phyloP scores from a whole-genome alignment of 495 filamentous ascomycete genomes.

The Paragyromitra xinjiangensis region DNA sequence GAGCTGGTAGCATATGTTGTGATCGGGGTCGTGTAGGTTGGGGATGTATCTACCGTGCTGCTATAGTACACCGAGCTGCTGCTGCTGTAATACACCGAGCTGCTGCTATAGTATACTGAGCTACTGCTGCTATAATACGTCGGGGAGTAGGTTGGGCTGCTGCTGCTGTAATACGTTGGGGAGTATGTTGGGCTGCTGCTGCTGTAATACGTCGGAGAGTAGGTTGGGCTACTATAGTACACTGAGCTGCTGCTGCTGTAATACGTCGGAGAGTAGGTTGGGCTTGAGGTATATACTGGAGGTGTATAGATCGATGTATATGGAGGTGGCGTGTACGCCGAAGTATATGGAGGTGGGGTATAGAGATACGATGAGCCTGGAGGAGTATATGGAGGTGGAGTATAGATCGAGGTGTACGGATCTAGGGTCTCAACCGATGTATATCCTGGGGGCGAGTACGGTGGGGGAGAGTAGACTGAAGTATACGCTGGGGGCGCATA shows the following conservation, averaged over 20 bases:
- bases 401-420: conserved; percentile 13
- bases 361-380: conserved; percentile 9
- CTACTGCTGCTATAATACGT: neutral
- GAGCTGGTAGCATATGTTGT: conserved; percentile 12
- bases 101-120: neutral
- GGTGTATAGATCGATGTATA: conserved; percentile 24
- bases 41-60: neutral
- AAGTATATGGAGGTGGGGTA: conserved; percentile 25
- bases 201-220: neutral
- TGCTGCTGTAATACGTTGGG: neutral
- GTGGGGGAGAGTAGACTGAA: conserved; percentile 10
- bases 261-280: neutral
- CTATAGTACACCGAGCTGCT: neutral
- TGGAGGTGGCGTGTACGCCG: conserved; percentile 6
- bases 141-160: neutral
- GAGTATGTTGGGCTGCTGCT: conserved; percentile 7
- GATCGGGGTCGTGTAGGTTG: neutral
- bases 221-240: neutral
- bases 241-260: neutral
- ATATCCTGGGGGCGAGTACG: conserved; percentile 25
- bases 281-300: conserved; percentile 16
- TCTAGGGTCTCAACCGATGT: conserved; percentile 8
- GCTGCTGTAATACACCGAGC: neutral
- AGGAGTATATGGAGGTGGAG: conserved; percentile 5
- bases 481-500: conserved; percentile 9